A percentile compares a stretch with the other conserved stretches of the same genome.
phyloP scores from a whole-genome alignment of 2,329 filamentous ascomycete genomes.

The Pyrenophora graminea region DNA sequence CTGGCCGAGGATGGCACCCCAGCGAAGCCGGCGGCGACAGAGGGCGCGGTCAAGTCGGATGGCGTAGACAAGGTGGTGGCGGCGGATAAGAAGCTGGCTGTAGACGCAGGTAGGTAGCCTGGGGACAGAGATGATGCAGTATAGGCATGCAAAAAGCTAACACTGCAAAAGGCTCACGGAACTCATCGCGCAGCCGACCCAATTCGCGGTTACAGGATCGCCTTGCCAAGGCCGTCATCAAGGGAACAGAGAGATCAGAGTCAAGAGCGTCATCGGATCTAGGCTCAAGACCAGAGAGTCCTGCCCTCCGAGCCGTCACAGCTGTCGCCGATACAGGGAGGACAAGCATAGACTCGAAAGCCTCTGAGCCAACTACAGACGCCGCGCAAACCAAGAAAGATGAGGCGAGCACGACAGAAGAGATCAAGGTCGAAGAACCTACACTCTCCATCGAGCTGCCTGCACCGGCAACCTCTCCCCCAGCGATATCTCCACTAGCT shows the following conservation, averaged over 20 bases:
- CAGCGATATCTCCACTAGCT: constrained; percentile 18
- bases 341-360: constrained; percentile 51
- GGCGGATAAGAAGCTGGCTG: constrained; percentile 36
- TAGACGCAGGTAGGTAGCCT: constrained; percentile 40
- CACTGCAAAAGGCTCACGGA: constrained; percentile 59
- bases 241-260: constrained; percentile 62
- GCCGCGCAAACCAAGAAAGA: constrained; percentile 19
- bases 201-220: constrained; percentile 89
- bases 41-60: constrained; percentile 43
- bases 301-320: constrained; percentile 44
- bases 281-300: constrained; percentile 59
- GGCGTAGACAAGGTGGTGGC: constrained; percentile 29
- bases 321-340: constrained; percentile 45
- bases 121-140: not conserved
- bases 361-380: constrained; percentile 35
- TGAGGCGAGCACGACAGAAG: constrained; percentile 16
- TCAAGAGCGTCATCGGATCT: constrained; percentile 55
- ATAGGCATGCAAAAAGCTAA: constrained; percentile 24
- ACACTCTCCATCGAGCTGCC: constrained; percentile 36
- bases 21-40: constrained; percentile 48
- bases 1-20: constrained; percentile 75
- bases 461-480: constrained; percentile 9
- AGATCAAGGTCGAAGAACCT: constrained; percentile 15
- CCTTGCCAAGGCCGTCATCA: constrained; percentile 83
- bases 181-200: constrained; percentile 66